phyloP scores from a whole-genome alignment of 495 filamentous ascomycete species.

The Hypoxylon intermedium region DNA sequence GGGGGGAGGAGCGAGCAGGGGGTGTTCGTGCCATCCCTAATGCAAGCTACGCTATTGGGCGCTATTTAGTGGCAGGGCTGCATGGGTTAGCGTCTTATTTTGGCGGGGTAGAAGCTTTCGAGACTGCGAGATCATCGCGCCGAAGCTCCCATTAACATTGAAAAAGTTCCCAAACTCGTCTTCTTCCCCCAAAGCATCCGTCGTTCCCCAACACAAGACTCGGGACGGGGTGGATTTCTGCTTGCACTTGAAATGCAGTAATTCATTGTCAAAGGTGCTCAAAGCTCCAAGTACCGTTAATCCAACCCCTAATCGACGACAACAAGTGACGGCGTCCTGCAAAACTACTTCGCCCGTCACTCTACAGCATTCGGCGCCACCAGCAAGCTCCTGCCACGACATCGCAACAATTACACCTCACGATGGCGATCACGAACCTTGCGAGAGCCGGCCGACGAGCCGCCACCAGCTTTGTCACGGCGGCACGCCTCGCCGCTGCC shows the following conservation, averaged over 20 bases:
- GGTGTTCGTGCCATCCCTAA: constrained; percentile 16
- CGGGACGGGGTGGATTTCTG: too few species aligned
- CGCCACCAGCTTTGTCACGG: constrained; percentile 17
- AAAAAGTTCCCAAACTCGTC: background rate
- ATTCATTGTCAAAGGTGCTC: background rate
- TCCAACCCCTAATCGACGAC: too few species aligned
- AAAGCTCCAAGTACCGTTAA: background rate
- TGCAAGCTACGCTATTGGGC: background rate
- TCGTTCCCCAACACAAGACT: background rate
- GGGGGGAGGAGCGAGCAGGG: too few species aligned
- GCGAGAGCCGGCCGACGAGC: constrained; percentile 37
- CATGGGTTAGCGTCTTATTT: constrained; percentile 13
- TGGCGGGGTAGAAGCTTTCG: constrained; percentile 13
- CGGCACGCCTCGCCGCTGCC: constrained; percentile 12
- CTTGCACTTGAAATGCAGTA: constrained; percentile 1
- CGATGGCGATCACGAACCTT: constrained; percentile 42
- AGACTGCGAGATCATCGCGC: constrained; percentile 10
- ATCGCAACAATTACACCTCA: constrained; percentile 2
- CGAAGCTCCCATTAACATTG: constrained; percentile 13
- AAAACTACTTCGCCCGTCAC: too few species aligned
- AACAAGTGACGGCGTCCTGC: too few species aligned
- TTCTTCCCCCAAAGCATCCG: background rate
- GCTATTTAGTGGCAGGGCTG: constrained; percentile 5
- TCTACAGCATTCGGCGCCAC: too few species aligned
- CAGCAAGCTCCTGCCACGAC: too few species aligned